Percentiles rank a stretch among this genome's conserved stretches.
Conservation (phyloP, 164 flowering plant genomes). For the Kalanchoe fedtschenkoi region DNA sequence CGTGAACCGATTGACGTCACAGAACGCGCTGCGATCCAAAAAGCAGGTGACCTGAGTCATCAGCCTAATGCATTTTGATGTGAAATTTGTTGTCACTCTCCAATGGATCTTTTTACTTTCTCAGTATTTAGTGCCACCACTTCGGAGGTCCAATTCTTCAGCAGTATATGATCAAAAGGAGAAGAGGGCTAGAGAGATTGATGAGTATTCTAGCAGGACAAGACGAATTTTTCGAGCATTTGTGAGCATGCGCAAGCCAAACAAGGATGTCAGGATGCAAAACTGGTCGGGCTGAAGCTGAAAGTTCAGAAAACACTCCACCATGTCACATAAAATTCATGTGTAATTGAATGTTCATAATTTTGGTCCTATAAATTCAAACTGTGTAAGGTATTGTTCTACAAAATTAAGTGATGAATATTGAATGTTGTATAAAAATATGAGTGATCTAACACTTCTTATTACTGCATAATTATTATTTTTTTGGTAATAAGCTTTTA, state of each 20-base stretch:
- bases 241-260: constrained; percentile 26
- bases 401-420: no score
- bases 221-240: constrained; percentile 36
- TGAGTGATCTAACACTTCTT: no score
- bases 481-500: no score
- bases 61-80: neutral
- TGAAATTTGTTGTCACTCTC: neutral
- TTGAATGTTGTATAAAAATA: no score
- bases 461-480: no score
- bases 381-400: no score
- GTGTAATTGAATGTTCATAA: constrained; percentile 1
- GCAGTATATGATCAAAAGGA: constrained; percentile 7
- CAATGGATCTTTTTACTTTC: neutral
- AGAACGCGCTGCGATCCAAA: neutral
- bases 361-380: no score
- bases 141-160: constrained; percentile 17
- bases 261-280: constrained; percentile 14
- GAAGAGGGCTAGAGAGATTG: constrained; percentile 15
- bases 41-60: neutral
- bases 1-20: neutral
- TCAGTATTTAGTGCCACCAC: constrained; percentile 22
- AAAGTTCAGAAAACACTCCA: neutral
- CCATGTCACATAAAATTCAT: neutral
- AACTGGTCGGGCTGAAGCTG: constrained; percentile 14
- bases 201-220: constrained; percentile 20